A percentile compares a stretch with the other conserved stretches of the same genome.
phyloP scores from a whole-genome alignment of 371 early-diverging fungal genomes.

The Syncephalis fuscata region DNA sequence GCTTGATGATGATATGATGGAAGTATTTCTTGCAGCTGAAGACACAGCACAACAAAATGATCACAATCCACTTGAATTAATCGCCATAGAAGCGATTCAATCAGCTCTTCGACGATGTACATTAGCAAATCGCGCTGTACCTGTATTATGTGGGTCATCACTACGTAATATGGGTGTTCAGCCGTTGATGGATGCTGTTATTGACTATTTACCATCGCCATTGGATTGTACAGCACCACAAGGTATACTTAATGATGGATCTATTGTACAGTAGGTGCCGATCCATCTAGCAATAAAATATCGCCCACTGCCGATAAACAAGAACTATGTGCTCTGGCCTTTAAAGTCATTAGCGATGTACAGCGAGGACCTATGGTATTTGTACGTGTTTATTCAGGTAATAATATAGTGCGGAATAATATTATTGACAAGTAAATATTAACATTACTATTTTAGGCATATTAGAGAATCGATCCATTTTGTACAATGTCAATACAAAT shows the following conservation, averaged over 20 bases:
- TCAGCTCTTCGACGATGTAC: slow-evolving; percentile 58
- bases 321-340: slow-evolving; percentile 72
- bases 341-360: slow-evolving; percentile 79
- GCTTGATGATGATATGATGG: slow-evolving; percentile 70
- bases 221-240: slow-evolving; percentile 43
- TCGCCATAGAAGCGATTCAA: slow-evolving; percentile 38
- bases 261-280: slow-evolving; percentile 12
- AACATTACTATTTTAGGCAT: too few species aligned
- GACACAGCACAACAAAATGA: too few species aligned
- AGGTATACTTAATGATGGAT: slow-evolving; percentile 21
- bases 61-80: slow-evolving; percentile 1
- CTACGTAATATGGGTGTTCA: slow-evolving; percentile 85
- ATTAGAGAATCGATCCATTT: slow-evolving; percentile 39
- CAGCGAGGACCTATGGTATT: slow-evolving; percentile 79
- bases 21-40: slow-evolving; percentile 55
- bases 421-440: slow-evolving; percentile 13
- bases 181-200: slow-evolving; percentile 75
- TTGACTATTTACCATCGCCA: slow-evolving; percentile 80
- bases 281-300: neutral
- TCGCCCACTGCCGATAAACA: slow-evolving; percentile 19
- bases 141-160: slow-evolving; percentile 83
- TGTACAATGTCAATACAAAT: slow-evolving; percentile 45
- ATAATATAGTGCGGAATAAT: slow-evolving; percentile 3
- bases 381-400: slow-evolving; percentile 84
- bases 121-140: slow-evolving; percentile 41